Evolutionary conservation across 2,329 filamentous ascomycete species (phyloP).

Genomic region (Madurella mycetomatis): DNA sequence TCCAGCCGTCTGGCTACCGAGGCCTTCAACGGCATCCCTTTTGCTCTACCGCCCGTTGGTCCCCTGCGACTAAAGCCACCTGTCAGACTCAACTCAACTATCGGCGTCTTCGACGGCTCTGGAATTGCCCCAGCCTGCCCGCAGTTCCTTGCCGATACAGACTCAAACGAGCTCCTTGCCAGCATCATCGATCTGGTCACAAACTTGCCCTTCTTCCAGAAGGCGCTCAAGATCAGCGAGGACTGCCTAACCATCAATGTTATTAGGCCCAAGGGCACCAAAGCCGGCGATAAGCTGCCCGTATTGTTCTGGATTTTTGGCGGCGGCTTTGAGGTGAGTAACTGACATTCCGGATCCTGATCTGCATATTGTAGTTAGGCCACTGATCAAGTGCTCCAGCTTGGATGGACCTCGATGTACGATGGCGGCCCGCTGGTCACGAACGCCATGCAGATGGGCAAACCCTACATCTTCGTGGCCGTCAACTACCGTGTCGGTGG

Average conservation of each 20-base stretch:
- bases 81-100: constrained; percentile 48
- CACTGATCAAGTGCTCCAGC: constrained; percentile 23
- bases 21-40: constrained; percentile 70
- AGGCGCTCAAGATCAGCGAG: constrained; percentile 50
- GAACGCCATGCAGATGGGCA: constrained; percentile 43
- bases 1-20: constrained; percentile 49
- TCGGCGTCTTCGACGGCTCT: constrained; percentile 60
- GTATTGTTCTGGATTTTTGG: constrained; percentile 70
- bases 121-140: constrained; percentile 60
- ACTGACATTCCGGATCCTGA: neutral
- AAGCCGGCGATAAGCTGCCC: constrained; percentile 52
- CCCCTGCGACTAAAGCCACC: constrained; percentile 66
- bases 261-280: constrained; percentile 54
- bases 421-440: constrained; percentile 46
- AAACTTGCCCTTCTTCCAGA: constrained; percentile 55
- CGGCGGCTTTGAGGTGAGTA: constrained; percentile 52
- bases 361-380: neutral
- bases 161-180: constrained; percentile 35
- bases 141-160: constrained; percentile 61
- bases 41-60: constrained; percentile 64
- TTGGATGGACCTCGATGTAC: constrained; percentile 49
- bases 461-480: constrained; percentile 69
- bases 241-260: constrained; percentile 62
- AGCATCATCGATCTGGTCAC: constrained; percentile 47
- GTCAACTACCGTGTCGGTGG: constrained; percentile 74